phyloP scores from a whole-genome alignment of 23 red algal genomes.

The Gracilariopsis chorda region DNA sequence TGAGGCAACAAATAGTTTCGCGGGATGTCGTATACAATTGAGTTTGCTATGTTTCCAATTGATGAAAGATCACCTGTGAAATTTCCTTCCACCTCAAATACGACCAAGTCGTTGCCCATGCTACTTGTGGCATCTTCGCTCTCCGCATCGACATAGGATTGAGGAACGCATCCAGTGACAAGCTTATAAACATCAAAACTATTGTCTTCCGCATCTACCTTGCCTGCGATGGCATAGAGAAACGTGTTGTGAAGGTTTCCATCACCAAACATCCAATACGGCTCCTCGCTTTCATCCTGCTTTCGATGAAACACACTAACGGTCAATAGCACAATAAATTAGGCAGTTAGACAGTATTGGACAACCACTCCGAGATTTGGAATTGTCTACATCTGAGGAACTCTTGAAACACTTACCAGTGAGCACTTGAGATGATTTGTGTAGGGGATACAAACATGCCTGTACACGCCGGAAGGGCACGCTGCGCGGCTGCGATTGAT shows the following conservation, averaged over 20 bases:
- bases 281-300: not conserved
- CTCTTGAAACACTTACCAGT: slow-evolving; percentile 28
- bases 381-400: too few relatives aligned
- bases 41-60: not conserved
- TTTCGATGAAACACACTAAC: slow-evolving; percentile 18
- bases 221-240: slow-evolving; percentile 39
- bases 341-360: too few relatives aligned
- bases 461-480: slow-evolving; percentile 21
- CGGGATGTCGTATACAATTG: slow-evolving; percentile 11
- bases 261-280: slow-evolving; percentile 36
- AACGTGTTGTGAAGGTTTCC: not conserved
- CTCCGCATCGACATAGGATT: slow-evolving; percentile 51
- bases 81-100: slow-evolving; percentile 13
- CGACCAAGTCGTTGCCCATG: slow-evolving; percentile 37
- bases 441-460: slow-evolving; percentile 29
- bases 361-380: too few relatives aligned
- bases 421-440: slow-evolving; percentile 37
- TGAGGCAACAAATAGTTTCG: slow-evolving; percentile 13
- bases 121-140: slow-evolving; percentile 39
- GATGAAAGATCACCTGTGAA: not conserved
- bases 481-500: slow-evolving; percentile 10
- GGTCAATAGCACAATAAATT: too few relatives aligned
- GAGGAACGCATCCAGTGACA: slow-evolving; percentile 21
- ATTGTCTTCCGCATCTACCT: not conserved
- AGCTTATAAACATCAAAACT: slow-evolving; percentile 32